These are phyloP conservation scores for Botrytis elliptica DNA, from an alignment of 2,329 filamentous ascomycete genomes.

Conservation along the genomic window DNA sequence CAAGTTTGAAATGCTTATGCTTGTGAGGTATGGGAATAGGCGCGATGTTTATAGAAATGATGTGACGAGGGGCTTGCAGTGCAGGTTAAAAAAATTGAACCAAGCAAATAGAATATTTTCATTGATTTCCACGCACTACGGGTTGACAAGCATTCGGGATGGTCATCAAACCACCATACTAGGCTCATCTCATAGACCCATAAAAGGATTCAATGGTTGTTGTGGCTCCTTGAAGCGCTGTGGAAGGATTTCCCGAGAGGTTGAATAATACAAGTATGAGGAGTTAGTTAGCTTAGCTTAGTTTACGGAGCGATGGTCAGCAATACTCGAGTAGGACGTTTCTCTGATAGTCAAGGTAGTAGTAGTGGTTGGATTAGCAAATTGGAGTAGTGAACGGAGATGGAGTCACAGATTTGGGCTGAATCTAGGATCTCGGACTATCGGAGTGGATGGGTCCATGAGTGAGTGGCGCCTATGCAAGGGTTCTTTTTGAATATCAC, in stretches of 20 bases:
- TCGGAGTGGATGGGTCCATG: slow-evolving; percentile 5
- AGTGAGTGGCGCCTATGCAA: slow-evolving; percentile 19
- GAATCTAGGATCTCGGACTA: slow-evolving; percentile 14
- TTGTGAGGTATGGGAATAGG: slow-evolving; percentile 8
- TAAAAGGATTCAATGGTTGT: slow-evolving; percentile 17
- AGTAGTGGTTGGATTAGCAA: background rate
- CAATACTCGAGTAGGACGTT: background rate
- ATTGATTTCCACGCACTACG: slow-evolving; percentile 1
- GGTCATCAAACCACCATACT: slow-evolving; percentile 5
- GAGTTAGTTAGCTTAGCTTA: background rate
- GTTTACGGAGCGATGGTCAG: background rate
- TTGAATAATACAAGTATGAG: background rate
- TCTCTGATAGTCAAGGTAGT: background rate
- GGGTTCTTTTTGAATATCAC: slow-evolving; percentile 13
- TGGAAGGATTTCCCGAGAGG: slow-evolving; percentile 12
- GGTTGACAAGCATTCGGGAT: slow-evolving; percentile 10
- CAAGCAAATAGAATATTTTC: background rate
- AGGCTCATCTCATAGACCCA: slow-evolving; percentile 16
- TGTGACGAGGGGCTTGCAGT: slow-evolving; percentile 17
- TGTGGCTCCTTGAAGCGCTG: slow-evolving; percentile 20
- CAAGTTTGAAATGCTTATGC: slow-evolving; percentile 2
- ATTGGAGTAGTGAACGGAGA: background rate
- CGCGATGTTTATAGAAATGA: slow-evolving; percentile 21
- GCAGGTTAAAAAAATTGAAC: background rate
- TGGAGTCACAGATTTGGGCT: background rate